Conservation (phyloP, 495 filamentous ascomycete genomes). For the Aspergillus bridgeri region DNA sequence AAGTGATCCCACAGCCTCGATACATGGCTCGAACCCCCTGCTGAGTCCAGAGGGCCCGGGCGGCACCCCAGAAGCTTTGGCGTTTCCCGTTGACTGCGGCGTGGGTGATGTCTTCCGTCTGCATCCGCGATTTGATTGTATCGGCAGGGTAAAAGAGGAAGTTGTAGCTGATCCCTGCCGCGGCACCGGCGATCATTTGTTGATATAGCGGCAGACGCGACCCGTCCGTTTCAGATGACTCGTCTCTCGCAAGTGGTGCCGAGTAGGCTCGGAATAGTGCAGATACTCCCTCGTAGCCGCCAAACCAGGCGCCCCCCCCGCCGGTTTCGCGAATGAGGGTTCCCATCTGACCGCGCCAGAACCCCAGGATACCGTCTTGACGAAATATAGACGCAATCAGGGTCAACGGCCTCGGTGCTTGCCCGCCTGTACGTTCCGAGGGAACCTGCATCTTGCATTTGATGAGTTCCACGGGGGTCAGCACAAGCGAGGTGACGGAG, state of each 20-base stretch:
- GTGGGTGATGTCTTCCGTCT: conserved; percentile 70
- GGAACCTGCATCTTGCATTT: conserved; percentile 98
- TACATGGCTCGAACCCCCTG: conserved; percentile 84
- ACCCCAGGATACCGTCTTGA: conserved; percentile 75
- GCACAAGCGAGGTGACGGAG: conserved; percentile 82
- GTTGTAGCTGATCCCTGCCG: conserved; percentile 90
- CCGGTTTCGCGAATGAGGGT: conserved; percentile 94
- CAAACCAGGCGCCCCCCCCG: conserved; percentile 94
- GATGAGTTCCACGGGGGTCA: conserved; percentile 94
- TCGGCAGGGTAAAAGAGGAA: conserved; percentile 96
- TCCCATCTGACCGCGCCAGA: conserved; percentile 93
- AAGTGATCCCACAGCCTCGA: conserved; percentile 92
- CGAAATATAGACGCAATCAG: conserved; percentile 75
- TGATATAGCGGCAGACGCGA: conserved; percentile 56
- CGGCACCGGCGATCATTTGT: conserved; percentile 83
- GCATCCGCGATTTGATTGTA: conserved; percentile 94
- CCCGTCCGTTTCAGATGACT: conserved; percentile 6
- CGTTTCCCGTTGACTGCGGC: conserved; percentile 29
- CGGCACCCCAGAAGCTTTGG: conserved; percentile 66
- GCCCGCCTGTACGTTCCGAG: conserved; percentile 34
- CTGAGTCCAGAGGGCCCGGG: conserved; percentile 67
- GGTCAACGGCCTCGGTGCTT: conserved; percentile 47
- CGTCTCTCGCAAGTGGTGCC: conserved; percentile 10
- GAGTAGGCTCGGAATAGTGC: conserved; percentile 56
- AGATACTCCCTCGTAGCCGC: conserved; percentile 77